Evolutionary conservation across 2,329 filamentous ascomycete species (phyloP).

Genomic region (Dactylellina parvicollis): DNA sequence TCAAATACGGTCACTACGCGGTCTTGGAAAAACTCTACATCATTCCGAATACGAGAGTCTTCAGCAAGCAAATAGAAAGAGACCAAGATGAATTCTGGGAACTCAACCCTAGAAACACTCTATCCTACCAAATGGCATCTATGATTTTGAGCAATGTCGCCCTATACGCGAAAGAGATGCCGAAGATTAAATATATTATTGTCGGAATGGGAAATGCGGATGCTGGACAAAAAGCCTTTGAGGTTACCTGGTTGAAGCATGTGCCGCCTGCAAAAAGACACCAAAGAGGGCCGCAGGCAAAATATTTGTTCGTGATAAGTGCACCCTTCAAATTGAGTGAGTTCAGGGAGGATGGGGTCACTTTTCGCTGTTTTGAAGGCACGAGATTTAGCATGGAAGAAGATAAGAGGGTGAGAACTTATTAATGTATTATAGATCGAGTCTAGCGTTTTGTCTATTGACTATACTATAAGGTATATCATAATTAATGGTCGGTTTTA

Average conservation of each 20-base stretch:
- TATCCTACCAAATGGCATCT: constrained; percentile 25
- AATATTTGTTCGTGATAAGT: constrained; percentile 23
- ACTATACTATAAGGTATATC: too few relatives aligned
- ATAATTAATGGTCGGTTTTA: too few relatives aligned
- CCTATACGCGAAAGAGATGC: neutral
- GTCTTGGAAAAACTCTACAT: constrained; percentile 24
- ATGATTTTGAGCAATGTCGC: constrained; percentile 26
- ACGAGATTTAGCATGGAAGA: constrained; percentile 18
- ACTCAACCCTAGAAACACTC: constrained; percentile 7
- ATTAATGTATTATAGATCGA: too few relatives aligned
- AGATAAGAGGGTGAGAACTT: constrained; percentile 6
- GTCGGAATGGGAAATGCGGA: constrained; percentile 20
- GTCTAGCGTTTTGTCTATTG: neutral
- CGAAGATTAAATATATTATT: constrained; percentile 21
- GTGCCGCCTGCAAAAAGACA: constrained; percentile 8
- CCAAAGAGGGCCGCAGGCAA: neutral
- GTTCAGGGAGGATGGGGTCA: constrained; percentile 6
- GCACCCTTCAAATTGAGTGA: constrained; percentile 11
- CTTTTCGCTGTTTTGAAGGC: constrained; percentile 26
- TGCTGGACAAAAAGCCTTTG: constrained; percentile 19
- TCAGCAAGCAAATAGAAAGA: constrained; percentile 12
- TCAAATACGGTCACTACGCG: constrained; percentile 24
- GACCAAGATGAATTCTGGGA: constrained; percentile 22
- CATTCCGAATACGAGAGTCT: constrained; percentile 19
- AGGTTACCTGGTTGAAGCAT: constrained; percentile 21